These are phyloP conservation scores for Allium sativum DNA, from an alignment of 106 monocot species.

Conservation along the genomic window DNA sequence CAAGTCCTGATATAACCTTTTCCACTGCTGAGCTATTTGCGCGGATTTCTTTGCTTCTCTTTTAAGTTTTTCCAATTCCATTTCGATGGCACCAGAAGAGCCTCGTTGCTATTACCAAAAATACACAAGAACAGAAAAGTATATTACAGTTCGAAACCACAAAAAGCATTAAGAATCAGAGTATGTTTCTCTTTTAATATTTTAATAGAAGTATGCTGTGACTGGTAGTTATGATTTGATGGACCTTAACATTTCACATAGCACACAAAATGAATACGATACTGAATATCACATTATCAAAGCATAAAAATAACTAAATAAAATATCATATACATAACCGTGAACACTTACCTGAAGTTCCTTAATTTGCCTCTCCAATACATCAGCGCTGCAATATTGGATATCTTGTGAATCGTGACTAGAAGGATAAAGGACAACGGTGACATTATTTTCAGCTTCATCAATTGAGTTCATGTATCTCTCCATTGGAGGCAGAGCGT, in stretches of 20 bases:
- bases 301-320: neutral
- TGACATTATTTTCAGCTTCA: constrained; percentile 19
- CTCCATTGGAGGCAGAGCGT: constrained; percentile 41
- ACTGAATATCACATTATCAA: no score
- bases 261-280: no score
- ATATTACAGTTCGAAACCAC: no score
- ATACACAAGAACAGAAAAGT: no score
- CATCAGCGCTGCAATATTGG: constrained; percentile 28
- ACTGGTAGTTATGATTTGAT: no score
- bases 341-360: constrained; percentile 52
- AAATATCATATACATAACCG: no score
- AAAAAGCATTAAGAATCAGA: no score
- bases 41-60: constrained; percentile 24
- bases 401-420: constrained; percentile 14
- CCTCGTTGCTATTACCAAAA: constrained; percentile 36
- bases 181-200: no score
- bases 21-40: constrained; percentile 50
- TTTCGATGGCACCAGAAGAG: constrained; percentile 38
- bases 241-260: no score
- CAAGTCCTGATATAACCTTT: constrained; percentile 42
- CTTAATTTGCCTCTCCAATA: constrained; percentile 48
- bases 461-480: constrained; percentile 40
- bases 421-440: constrained; percentile 16
- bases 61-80: constrained; percentile 49
- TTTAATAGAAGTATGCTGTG: no score